Base-by-base conservation (phyloP, 805 yeast species). In the Ogataea ganodermae region DNA sequence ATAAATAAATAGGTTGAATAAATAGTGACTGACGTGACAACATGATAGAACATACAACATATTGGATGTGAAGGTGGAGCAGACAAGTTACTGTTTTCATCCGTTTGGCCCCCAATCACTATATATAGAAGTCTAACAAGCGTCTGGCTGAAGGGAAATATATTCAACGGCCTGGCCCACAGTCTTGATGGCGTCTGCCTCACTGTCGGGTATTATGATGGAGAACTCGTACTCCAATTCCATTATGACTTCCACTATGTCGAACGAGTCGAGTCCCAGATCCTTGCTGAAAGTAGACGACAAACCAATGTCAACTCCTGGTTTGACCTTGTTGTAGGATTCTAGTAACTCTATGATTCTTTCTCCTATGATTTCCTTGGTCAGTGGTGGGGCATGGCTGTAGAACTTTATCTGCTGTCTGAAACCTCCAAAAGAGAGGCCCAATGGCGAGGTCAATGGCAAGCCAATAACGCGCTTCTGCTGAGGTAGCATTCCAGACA, bases 161-260 rank as follows among this genome's bases (percentile, higher is more conserved):
- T 89, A 89, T 62, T 90, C 89, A 54, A 91, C 80, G 51, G 97
- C 96, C 74, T 91, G 96, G 59, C 89, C 90, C 56, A 94, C 94
- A 47, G 96, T 88, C 75, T 86, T 89, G 69, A 94, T 84, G 66
- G 86, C 91, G 67, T 92, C 97, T 46, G 97, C 94, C 60, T 89
- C 88, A 67, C 86, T 84, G 73, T 89, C 96, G 30, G 95, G 89
- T 64, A 88, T 81, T 67, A 85, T 87, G 64, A 89, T 79, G 61
- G 88, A 89, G 58, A 82, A 82, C 66, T 84, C 81, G 65, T 81
- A 83, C 67, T 84, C 89, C 57, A 84, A 75, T 52, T 86, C 88
- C 76, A 84, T 85, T 46, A 83, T 71, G 23, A 85, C 83, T 65
- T 84, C 89, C 46, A 83, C 88, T 44, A 83, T 74, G 61, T 84